A percentile compares a stretch with the other conserved stretches of the same genome.
These are phyloP conservation scores for Nymphaea colorata DNA, from an alignment of 164 flowering plant species.

Conservation along the genomic window DNA sequence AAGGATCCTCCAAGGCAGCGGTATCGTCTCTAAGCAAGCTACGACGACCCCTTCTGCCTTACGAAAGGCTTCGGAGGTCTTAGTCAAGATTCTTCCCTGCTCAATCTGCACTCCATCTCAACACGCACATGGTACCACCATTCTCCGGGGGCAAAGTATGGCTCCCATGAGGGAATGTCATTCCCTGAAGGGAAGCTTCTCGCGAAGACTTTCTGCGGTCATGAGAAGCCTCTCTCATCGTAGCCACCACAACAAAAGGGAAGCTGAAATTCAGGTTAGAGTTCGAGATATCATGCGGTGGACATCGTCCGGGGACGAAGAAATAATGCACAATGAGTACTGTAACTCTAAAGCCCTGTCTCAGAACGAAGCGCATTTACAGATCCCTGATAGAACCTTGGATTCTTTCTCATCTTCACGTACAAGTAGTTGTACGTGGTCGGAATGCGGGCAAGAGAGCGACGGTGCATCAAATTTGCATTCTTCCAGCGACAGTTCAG, in stretches of 20 bases:
- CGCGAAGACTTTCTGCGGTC: not conserved
- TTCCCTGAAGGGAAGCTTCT: not conserved
- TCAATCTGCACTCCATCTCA: constrained; percentile 1
- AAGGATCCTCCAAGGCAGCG: constrained; percentile 8
- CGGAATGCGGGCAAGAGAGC: constrained; percentile 24
- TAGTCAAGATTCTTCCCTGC: constrained; percentile 38
- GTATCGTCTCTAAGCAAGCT: constrained; percentile 11
- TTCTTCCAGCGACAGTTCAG: constrained; percentile 23
- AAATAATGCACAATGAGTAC: constrained; percentile 18
- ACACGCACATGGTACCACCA: not conserved
- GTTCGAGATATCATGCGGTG: constrained; percentile 33
- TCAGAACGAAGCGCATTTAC: constrained; percentile 8
- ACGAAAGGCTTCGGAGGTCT: constrained; percentile 42
- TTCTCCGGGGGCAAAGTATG: not conserved
- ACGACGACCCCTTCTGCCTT: constrained; percentile 29
- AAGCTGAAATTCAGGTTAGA: constrained; percentile 6
- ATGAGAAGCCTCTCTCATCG: constrained; percentile 26
- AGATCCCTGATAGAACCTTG: not conserved
- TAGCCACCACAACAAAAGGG: not conserved
- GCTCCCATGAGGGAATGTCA: not conserved
- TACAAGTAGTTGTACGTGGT: constrained; percentile 10
- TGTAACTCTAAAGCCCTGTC: constrained; percentile 7
- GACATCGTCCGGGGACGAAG: constrained; percentile 33
- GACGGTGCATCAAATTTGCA: constrained; percentile 23
- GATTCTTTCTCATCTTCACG: not conserved